Base-by-base conservation (phyloP, 2,329 filamentous ascomycete species). In the Calonectria pseudoturangicola region DNA sequence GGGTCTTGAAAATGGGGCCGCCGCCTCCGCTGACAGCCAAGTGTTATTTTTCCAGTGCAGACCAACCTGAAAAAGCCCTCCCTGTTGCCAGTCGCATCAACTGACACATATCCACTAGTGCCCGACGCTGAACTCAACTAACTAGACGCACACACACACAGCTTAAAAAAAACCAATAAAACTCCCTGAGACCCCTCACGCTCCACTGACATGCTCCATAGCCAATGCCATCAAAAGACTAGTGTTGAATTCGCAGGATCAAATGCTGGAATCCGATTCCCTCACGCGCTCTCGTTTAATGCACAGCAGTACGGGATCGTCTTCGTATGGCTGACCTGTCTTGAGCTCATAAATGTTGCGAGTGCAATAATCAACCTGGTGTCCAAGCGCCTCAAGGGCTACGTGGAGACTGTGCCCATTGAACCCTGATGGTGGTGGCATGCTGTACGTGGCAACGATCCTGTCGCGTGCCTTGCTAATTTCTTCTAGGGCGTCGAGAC, bases 301-400 rank as follows among this genome's bases (percentile, higher is more conserved):
- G 41, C 43, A 41, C 16, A 64, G 25, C 48, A 70, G 25, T 4
- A 36, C 47, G 7, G 68, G 68, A 15, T 70, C 68, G 21, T 70
- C 68, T 27, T 70, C 68, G 50, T 66, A 65, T 12, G 30, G 50
- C 21, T 60, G 48, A 30, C 62, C 62, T 41, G 50, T 70, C 30
- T 66, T 65, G 60, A 70, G 62, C 50, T 70, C 48, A 45, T 70
- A 54, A 39, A 70, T 65, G 50, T 65, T 64, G 60, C 68, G 68
- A 27, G 68, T 70, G 62, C 68, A 70, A 33, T 58, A 60, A 3
- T 70, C 60, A 15, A 70, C 60, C 18, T 70, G 68, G 28, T 50
- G 62, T 21, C 50, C 68, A 27, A 70, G 62, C 30, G 68, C 62
- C 60, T 66, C 68, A 10, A 70, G 21, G 28, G 68, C 50, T 33